Conservation (phyloP, 495 filamentous ascomycete genomes). For the Penicillium maclennaniae region DNA sequence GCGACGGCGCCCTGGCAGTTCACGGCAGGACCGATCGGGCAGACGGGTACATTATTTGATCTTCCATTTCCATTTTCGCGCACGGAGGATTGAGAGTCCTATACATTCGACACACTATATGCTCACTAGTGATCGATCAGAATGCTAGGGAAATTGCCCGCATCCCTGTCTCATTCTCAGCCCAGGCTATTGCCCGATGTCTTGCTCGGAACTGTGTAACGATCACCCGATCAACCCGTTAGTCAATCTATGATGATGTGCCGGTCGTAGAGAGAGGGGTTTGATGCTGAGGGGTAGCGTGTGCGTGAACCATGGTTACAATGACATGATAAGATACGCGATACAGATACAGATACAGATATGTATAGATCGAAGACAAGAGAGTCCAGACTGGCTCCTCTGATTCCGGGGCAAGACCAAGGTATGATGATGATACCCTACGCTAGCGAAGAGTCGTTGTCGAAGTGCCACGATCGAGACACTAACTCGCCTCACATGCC, state of each 20-base stretch:
- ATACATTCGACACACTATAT: not conserved
- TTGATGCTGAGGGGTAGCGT: constrained; percentile 15
- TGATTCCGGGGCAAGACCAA: not conserved
- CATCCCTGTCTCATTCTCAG: constrained; percentile 25
- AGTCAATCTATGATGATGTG: constrained; percentile 13
- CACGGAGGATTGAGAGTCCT: not conserved
- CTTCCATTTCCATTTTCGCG: too few relatives aligned
- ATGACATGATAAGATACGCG: not conserved
- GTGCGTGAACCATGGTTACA: constrained; percentile 21
- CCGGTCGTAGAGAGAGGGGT: constrained; percentile 18
- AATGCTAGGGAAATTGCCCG: constrained; percentile 1
- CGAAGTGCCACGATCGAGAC: constrained; percentile 19
- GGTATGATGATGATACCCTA: not conserved
- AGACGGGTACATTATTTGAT: not conserved
- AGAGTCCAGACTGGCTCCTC: not conserved
- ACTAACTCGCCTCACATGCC: constrained; percentile 26
- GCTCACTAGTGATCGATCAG: not conserved
- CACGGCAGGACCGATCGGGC: constrained; percentile 13
- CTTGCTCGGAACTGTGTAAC: constrained; percentile 17
- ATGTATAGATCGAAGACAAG: not conserved
- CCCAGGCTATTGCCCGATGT: constrained; percentile 7
- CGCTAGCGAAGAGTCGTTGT: not conserved
- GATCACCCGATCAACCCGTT: constrained; percentile 6
- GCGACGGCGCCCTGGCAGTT: constrained; percentile 10
- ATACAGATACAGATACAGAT: not conserved